Evolutionary conservation across 768 basidiomycete genomes (phyloP).

Genomic region (Termitomyces sp.): DNA sequence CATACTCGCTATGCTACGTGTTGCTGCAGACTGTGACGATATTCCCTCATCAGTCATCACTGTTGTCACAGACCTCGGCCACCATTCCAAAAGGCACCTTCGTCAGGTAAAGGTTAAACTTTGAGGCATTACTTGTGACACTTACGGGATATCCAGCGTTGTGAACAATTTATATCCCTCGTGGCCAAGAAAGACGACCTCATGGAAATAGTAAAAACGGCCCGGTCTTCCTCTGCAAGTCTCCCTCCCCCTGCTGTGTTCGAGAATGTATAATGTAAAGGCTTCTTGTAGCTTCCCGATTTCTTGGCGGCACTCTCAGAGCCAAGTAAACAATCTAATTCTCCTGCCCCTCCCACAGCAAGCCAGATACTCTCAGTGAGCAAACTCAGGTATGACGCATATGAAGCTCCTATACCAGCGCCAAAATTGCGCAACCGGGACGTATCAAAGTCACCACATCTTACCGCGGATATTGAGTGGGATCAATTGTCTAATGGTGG

Average conservation of each 20-base stretch:
- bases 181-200: conserved; percentile 42
- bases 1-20: conserved; percentile 66
- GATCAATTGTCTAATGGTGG: conserved; percentile 28
- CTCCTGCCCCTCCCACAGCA: conserved; percentile 13
- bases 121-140: background rate
- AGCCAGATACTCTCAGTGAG: conserved; percentile 28
- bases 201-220: conserved; percentile 40
- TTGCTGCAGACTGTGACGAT: conserved; percentile 55
- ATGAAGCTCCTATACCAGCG: conserved; percentile 55
- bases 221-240: conserved; percentile 55
- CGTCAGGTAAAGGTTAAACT: conserved; percentile 41
- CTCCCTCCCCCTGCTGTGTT: conserved; percentile 3
- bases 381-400: conserved; percentile 68
- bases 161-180: conserved; percentile 60
- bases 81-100: conserved; percentile 50
- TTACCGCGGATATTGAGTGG: conserved; percentile 31
- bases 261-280: background rate
- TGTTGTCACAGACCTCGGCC: conserved; percentile 39
- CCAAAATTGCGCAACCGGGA: conserved; percentile 38
- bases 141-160: conserved; percentile 46
- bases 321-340: background rate
- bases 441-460: conserved; percentile 22
- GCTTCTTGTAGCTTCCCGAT: conserved; percentile 59
- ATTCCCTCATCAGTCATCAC: conserved; percentile 43
- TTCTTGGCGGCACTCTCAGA: conserved; percentile 47